Conservation (phyloP, 1,284 basidiomycete genomes). For the Thecaphora thlaspeos region DNA sequence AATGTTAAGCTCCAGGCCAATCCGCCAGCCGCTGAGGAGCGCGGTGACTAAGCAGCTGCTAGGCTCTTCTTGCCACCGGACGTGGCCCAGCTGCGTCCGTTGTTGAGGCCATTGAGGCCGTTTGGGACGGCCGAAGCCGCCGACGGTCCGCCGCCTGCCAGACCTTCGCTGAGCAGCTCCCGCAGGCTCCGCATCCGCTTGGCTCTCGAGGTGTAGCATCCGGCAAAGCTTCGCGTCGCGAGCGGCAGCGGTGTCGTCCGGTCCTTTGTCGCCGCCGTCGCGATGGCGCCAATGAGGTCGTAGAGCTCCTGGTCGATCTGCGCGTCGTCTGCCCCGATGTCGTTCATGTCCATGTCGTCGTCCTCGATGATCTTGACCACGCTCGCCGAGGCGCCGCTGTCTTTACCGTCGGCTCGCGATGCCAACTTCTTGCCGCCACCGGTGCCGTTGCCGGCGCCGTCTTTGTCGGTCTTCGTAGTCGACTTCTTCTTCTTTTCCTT, state of each 20-base stretch:
- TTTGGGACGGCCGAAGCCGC: not conserved
- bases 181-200: slow-evolving; percentile 45
- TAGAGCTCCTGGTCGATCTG: slow-evolving; percentile 48
- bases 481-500: slow-evolving; percentile 48
- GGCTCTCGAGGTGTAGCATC: slow-evolving; percentile 38
- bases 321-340: slow-evolving; percentile 37
- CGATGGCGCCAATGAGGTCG: slow-evolving; percentile 34
- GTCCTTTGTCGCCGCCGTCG: slow-evolving; percentile 29
- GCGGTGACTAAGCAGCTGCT: slow-evolving; percentile 3
- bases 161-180: slow-evolving; percentile 41
- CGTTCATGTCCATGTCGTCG: slow-evolving; percentile 48
- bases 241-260: slow-evolving; percentile 45
- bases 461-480: slow-evolving; percentile 5
- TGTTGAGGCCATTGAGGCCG: slow-evolving; percentile 10
- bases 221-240: slow-evolving; percentile 40
- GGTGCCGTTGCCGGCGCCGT: slow-evolving; percentile 11
- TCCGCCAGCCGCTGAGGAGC: slow-evolving; percentile 2
- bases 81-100: slow-evolving; percentile 9
- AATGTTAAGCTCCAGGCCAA: too few relatives aligned
- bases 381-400: slow-evolving; percentile 3
- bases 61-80: slow-evolving; percentile 16
- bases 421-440: slow-evolving; percentile 5
- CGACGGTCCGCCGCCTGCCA: slow-evolving; percentile 19
- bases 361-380: slow-evolving; percentile 25
- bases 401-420: slow-evolving; percentile 2